phyloP scores from a whole-genome alignment of 2,329 filamentous ascomycete species.

The Sclerotinia glacialis region DNA sequence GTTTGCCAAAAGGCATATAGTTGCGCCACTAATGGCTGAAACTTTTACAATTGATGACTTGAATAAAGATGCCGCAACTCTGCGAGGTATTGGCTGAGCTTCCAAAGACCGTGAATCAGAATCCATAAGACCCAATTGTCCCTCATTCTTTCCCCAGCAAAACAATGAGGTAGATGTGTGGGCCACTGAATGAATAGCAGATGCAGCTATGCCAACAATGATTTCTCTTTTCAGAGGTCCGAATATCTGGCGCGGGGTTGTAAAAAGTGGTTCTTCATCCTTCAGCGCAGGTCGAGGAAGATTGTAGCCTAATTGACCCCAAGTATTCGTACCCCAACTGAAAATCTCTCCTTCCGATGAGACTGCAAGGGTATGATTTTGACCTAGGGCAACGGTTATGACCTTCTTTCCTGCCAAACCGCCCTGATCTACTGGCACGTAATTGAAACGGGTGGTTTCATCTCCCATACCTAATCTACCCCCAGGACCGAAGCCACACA shows the following conservation, averaged over 20 bases:
- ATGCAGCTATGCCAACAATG: constrained; percentile 81
- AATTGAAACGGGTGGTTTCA: constrained; percentile 84
- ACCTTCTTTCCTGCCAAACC: constrained; percentile 71
- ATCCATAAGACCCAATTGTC: constrained; percentile 90
- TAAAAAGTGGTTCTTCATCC: constrained; percentile 82
- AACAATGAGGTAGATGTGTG: constrained; percentile 79
- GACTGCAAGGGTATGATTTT: constrained; percentile 86
- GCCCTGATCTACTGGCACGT: constrained; percentile 75
- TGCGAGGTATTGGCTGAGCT: constrained; percentile 76
- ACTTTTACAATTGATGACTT: constrained; percentile 70
- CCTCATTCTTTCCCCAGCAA: constrained; percentile 93
- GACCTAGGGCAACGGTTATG: constrained; percentile 75
- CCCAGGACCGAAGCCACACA: constrained; percentile 88
- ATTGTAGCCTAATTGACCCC: constrained; percentile 81
- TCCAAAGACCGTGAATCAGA: constrained; percentile 90
- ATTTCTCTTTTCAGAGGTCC: constrained; percentile 84
- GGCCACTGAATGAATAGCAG: constrained; percentile 85
- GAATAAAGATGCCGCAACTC: constrained; percentile 83
- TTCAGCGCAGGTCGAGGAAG: constrained; percentile 63
- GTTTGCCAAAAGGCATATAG: constrained; percentile 79
- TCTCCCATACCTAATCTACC: constrained; percentile 87
- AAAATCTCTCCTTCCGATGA: constrained; percentile 86
- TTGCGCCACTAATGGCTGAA: constrained; percentile 86
- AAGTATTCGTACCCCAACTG: constrained; percentile 89
- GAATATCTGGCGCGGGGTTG: constrained; percentile 82